Evolutionary conservation across 2,329 filamentous ascomycete species (phyloP), one percentile per base, ranked within the genome.

Genomic region (Balansia obtecta): DNA sequence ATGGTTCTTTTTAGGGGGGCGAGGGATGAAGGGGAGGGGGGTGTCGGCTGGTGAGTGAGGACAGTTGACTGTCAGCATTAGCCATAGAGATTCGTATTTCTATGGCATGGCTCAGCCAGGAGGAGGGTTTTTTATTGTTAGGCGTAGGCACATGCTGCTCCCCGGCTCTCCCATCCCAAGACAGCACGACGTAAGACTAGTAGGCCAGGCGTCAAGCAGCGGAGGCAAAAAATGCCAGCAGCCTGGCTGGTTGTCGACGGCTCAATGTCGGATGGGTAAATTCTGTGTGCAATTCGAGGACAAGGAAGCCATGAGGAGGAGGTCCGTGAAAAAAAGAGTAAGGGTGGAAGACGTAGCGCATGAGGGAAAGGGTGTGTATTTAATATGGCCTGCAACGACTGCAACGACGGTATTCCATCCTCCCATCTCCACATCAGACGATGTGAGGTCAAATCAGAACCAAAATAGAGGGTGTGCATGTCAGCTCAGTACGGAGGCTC

Each of bases 131-230:
- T 39, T 9, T 18, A 39, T 45, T 33, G 30, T 45, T 30, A 22
- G 48, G 48, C 33, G 22, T 45, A 39, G 42, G 34, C 48, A 50
- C 33, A n/a, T n/a, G n/a, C n/a, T n/a, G 22, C 44, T 13, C 22
- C 27, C 16, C 46, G 11, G 39, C 11, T n/a, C 39, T 41, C 33
- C 47, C 16, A 30, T 38, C 18, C 16, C 33, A 37, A 10, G 38
- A 16, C 46, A 34, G 39, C 16, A n/a, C 46, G 38, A n/a, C n/a
- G n/a, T n/a, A n/a, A n/a, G n/a, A n/a, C n/a, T n/a, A n/a, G n/a
- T n/a, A n/a, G n/a, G n/a, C n/a, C 13, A 15, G 40, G 45, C 45
- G 5, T 32, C 20, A 32, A 20, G 20, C 34, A 47, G 34, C 15
- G 34, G n/a, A 22, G 44, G n/a, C 10, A 20, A 15, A 15, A 13